A percentile compares a stretch with the other conserved stretches of the same genome.
These are phyloP conservation scores for Alternaria sp. DNA, from an alignment of 2,329 filamentous ascomycete species.

Conservation along the genomic window DNA sequence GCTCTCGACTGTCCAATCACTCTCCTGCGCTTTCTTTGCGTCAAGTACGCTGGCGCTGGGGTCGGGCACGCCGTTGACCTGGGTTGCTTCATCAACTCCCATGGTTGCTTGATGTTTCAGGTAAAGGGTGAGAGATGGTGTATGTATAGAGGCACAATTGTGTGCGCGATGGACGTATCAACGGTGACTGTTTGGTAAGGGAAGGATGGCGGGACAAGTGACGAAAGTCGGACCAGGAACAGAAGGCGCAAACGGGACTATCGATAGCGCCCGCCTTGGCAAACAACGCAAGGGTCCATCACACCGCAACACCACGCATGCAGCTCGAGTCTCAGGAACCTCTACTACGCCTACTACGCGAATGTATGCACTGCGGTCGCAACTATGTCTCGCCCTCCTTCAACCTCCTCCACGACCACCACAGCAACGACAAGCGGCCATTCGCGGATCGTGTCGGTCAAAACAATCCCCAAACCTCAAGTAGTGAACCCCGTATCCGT, in stretches of 20 bases:
- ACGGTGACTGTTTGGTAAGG: constrained; percentile 17
- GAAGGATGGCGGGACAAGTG: constrained; percentile 16
- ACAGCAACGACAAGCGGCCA: constrained; percentile 30
- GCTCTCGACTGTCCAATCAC: constrained; percentile 56
- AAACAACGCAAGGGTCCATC: constrained; percentile 24
- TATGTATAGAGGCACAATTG: background rate
- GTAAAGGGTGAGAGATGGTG: background rate
- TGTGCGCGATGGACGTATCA: constrained; percentile 1
- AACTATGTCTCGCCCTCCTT: constrained; percentile 43
- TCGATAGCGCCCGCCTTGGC: constrained; percentile 35
- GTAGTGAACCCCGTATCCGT: constrained; percentile 33
- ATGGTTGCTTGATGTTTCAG: constrained; percentile 27
- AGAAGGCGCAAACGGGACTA: constrained; percentile 55
- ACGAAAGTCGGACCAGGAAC: constrained; percentile 35
- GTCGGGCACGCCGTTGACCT: constrained; percentile 52
- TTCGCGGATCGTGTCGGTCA: constrained; percentile 43
- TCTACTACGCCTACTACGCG: background rate
- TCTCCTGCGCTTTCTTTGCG: constrained; percentile 30
- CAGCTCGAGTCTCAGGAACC: constrained; percentile 1
- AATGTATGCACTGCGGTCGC: constrained; percentile 7
- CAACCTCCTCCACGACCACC: constrained; percentile 34
- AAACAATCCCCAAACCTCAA: constrained; percentile 41
- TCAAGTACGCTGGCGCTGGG: constrained; percentile 49
- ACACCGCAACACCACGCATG: constrained; percentile 24
- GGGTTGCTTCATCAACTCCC: constrained; percentile 49